These are phyloP conservation scores for Metschnikowia anglica DNA, from an alignment of 805 yeast species.

Conservation along the genomic window DNA sequence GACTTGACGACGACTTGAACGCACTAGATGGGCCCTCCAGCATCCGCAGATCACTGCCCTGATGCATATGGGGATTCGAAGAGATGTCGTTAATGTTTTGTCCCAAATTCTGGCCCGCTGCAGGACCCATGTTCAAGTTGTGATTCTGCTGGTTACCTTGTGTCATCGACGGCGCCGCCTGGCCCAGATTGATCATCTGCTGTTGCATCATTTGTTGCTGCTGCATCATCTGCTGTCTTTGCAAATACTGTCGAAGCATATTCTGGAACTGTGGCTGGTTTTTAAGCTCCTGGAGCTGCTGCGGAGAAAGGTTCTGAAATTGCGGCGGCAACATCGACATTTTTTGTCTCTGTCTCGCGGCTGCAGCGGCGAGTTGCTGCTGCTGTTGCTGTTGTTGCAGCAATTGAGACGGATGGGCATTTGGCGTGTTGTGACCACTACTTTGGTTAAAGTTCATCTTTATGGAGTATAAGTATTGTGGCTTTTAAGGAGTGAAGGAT, in stretches of 20 bases:
- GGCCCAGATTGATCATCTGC: constrained; percentile 13
- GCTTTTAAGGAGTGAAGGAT: too few relatives aligned
- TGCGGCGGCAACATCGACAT: constrained; percentile 30
- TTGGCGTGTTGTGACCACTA: constrained; percentile 9
- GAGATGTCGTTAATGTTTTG: background rate
- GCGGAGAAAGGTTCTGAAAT: constrained; percentile 36
- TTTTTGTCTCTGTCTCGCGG: constrained; percentile 24
- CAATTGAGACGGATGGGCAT: constrained; percentile 6
- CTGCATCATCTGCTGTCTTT: constrained; percentile 40
- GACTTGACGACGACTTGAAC: constrained; percentile 3
- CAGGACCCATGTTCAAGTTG: background rate
- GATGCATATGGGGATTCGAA: background rate
- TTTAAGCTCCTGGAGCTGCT: constrained; percentile 42
- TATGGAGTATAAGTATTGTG: background rate
- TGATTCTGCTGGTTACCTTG: constrained; percentile 3
- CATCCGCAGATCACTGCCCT: background rate
- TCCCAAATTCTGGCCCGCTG: background rate
- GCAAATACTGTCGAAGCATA: constrained; percentile 40
- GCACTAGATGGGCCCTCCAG: background rate
- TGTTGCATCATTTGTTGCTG: constrained; percentile 26
- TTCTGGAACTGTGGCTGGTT: constrained; percentile 45
- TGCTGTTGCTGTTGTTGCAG: constrained; percentile 12
- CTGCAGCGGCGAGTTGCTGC: constrained; percentile 11
- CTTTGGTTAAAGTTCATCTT: constrained; percentile 19
- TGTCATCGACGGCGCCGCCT: constrained; percentile 7